Evolutionary conservation across 495 filamentous ascomycete species (phyloP), one percentile per base, ranked within the genome.

Genomic region (Tuber melanosporum): DNA sequence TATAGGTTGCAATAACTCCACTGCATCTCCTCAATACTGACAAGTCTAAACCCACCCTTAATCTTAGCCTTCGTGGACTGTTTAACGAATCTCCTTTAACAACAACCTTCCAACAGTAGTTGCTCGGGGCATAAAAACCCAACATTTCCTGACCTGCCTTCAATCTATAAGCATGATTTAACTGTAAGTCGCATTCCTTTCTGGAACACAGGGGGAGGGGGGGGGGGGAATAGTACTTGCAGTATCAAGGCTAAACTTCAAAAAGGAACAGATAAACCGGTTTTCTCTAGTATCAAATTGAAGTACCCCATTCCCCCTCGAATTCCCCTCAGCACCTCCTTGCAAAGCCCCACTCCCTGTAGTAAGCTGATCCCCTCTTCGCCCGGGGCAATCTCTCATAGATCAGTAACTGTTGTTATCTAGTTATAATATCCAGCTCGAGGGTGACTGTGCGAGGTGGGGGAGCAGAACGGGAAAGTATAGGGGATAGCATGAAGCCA

Each of bases 211-310:
- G 4, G 19, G n/a, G 52, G 12, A 62, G n/a, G 32, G 32, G 32
- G 32, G n/a, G 12, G 12, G 0, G 32, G 32, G 32, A 62, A 26
- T 1, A 10, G n/a, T 32, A 15, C 9, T 12, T 32, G 14, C n/a
- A 9, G 57, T 15, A 62, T 10, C 57, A 62, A 62, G 57, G n/a
- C 32, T 62, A 62, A 62, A 62, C 26, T 26, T 32, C n/a, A 32
- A 15, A 62, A 62, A 62, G 32, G 57, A 15, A 32, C n/a, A 3
- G 57, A 15, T 32, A 62, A 32, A 62, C 32, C n/a, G n/a, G 32
- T 62, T 62, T 62, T 62, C n/a, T n/a, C 10, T 4, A n/a, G 57
- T 62, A 62, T 62, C n/a, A 62, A 62, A 62, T 62, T 62, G 57
- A 15, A 62, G 57, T 32, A 12, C n/a, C 57, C 57, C 57, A 62